These are phyloP conservation scores for Calcarisporium arbuscula DNA, from an alignment of 2,329 filamentous ascomycete species.

Conservation along the genomic window DNA sequence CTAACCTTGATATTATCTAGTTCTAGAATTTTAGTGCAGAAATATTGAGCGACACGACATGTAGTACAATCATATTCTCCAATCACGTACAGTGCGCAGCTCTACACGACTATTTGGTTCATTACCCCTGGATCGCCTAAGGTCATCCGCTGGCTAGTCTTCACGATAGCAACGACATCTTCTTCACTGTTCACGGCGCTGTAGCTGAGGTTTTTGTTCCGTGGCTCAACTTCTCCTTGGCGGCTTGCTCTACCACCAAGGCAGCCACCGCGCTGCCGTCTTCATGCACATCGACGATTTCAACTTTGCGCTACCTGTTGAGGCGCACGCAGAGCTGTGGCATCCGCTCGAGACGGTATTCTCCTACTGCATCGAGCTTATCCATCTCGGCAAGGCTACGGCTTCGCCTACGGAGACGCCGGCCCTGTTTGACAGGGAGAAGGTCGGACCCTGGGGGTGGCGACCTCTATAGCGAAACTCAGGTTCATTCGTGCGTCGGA, in stretches of 20 bases:
- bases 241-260: slow-evolving; percentile 24
- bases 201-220: slow-evolving; percentile 16
- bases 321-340: slow-evolving; percentile 14
- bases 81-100: slow-evolving; percentile 20
- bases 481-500: slow-evolving; percentile 16
- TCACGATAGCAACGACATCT: slow-evolving; percentile 14
- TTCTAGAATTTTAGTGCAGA: too few relatives aligned
- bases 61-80: too few relatives aligned
- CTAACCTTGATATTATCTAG: too few relatives aligned
- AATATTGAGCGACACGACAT: too few relatives aligned
- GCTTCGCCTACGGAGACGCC: slow-evolving; percentile 14
- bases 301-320: slow-evolving; percentile 14
- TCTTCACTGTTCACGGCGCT: slow-evolving; percentile 14
- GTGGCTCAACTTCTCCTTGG: slow-evolving; percentile 18
- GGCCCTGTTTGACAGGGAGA: slow-evolving; percentile 12
- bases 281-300: slow-evolving; percentile 16
- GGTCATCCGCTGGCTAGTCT: slow-evolving; percentile 11
- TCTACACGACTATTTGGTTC: slow-evolving; percentile 24
- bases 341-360: slow-evolving; percentile 21
- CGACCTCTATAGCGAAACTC: slow-evolving; percentile 20
- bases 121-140: slow-evolving; percentile 19
- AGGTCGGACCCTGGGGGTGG: slow-evolving; percentile 20
- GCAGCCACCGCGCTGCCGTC: slow-evolving; percentile 15
- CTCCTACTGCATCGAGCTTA: slow-evolving; percentile 18
- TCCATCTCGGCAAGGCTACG: slow-evolving; percentile 17